A percentile compares a stretch with the other conserved stretches of the same genome.
Evolutionary conservation across 1,284 basidiomycete species (phyloP).

Genomic region (Macrocystidia cucumis): DNA sequence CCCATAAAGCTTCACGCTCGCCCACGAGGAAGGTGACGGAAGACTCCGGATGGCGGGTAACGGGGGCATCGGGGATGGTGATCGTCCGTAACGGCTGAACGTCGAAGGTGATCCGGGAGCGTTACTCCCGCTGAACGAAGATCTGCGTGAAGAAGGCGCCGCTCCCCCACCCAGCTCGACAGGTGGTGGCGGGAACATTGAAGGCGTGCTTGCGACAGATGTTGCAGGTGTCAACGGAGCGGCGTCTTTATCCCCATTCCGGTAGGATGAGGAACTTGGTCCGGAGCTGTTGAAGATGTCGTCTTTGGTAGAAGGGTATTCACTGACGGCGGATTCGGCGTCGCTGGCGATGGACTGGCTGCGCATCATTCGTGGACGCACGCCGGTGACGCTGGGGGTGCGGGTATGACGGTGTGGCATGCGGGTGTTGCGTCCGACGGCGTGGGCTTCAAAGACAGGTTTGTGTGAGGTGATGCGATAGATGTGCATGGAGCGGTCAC

Average conservation of each 20-base stretch:
- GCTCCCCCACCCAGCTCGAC: too few relatives aligned
- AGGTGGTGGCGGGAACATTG: slow-evolving; percentile 72
- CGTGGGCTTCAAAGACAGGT: slow-evolving; percentile 75
- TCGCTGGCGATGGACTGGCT: slow-evolving; percentile 74
- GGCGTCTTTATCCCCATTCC: slow-evolving; percentile 12
- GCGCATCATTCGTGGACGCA: slow-evolving; percentile 52
- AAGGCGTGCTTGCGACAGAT: slow-evolving; percentile 34
- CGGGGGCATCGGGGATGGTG: slow-evolving; percentile 87
- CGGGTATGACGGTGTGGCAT: slow-evolving; percentile 64
- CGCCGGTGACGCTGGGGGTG: slow-evolving; percentile 44
- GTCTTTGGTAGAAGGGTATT: slow-evolving; percentile 16
- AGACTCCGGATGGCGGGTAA: slow-evolving; percentile 78
- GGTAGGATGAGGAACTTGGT: background rate
- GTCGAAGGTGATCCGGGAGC: slow-evolving; percentile 67
- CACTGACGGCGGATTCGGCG: slow-evolving; percentile 16
- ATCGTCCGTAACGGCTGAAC: slow-evolving; percentile 67
- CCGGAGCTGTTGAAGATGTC: slow-evolving; percentile 8
- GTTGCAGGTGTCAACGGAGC: slow-evolving; percentile 60
- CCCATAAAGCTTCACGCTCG: slow-evolving; percentile 67
- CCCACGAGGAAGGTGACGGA: slow-evolving; percentile 29
- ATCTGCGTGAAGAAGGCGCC: slow-evolving; percentile 67
- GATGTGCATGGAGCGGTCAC: slow-evolving; percentile 87
- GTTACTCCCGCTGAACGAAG: slow-evolving; percentile 81
- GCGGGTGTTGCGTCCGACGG: slow-evolving; percentile 74
- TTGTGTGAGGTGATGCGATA: slow-evolving; percentile 71